Conservation (phyloP, 179 eudicot species). For the Actinidia arguta region DNA sequence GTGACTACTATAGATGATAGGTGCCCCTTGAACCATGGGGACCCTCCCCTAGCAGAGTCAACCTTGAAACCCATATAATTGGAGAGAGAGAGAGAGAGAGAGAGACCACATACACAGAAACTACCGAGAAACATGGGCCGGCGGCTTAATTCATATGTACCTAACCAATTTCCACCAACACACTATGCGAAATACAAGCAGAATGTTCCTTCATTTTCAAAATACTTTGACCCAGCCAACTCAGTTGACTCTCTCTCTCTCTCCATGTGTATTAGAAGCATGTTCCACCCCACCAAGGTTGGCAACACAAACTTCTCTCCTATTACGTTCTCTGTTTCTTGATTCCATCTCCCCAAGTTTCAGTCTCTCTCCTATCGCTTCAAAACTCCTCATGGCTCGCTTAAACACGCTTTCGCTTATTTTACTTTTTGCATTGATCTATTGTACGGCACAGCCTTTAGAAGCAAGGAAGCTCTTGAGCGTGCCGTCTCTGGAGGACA, state of each 20-base stretch:
- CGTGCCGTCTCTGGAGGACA: conserved; percentile 17
- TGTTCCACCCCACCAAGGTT: not conserved
- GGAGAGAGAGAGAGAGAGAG: not conserved
- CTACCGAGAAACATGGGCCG: conserved; percentile 27
- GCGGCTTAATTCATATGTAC: conserved; percentile 40
- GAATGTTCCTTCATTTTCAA: conserved; percentile 13
- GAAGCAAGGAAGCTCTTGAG: conserved; percentile 36
- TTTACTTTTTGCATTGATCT: conserved; percentile 20
- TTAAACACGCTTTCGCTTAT: conserved; percentile 7
- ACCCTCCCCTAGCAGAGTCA: not conserved
- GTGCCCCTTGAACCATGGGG: not conserved
- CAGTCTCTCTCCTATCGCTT: not conserved
- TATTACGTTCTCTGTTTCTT: not conserved
- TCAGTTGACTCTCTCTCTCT: conserved; percentile 9
- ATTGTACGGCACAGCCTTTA: conserved; percentile 14
- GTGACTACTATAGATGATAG: conserved; percentile 4
- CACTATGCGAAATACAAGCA: not conserved
- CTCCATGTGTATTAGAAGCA: conserved; percentile 23
- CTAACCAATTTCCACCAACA: conserved; percentile 31
- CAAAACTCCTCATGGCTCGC: conserved; percentile 28
- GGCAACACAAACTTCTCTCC: not conserved
- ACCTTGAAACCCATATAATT: not conserved
- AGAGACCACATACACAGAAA: not conserved
- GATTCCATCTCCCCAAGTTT: not conserved
- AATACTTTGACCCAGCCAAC: conserved; percentile 21